These are phyloP conservation scores for Aureobasidium melanogenum DNA, from an alignment of 2,329 filamentous ascomycete genomes.

Conservation along the genomic window DNA sequence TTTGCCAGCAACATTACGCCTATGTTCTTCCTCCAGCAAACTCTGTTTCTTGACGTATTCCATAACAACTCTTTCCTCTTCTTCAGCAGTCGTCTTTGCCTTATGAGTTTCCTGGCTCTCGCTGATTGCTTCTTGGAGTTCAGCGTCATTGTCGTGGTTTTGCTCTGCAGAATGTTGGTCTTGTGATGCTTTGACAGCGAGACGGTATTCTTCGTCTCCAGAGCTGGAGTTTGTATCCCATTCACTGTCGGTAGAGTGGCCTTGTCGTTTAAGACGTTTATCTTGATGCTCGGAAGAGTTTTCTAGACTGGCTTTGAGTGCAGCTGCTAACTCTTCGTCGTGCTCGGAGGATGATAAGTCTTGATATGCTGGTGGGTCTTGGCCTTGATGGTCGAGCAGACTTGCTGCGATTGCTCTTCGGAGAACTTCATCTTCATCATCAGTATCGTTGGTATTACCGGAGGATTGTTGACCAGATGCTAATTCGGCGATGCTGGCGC, in stretches of 20 bases:
- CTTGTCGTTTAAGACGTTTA: not conserved
- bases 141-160: slow-evolving; percentile 28
- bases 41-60: slow-evolving; percentile 74
- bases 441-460: slow-evolving; percentile 10
- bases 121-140: slow-evolving; percentile 24
- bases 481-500: slow-evolving; percentile 58
- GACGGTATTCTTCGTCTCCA: slow-evolving; percentile 21
- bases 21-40: slow-evolving; percentile 54
- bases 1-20: slow-evolving; percentile 18
- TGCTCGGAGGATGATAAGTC: not conserved
- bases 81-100: slow-evolving; percentile 28
- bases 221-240: not conserved
- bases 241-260: not conserved
- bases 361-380: not conserved
- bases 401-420: slow-evolving; percentile 43
- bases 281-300: not conserved
- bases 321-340: slow-evolving; percentile 26
- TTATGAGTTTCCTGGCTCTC: slow-evolving; percentile 28
- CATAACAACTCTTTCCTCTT: slow-evolving; percentile 64
- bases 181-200: slow-evolving; percentile 2
- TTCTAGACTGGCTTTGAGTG: slow-evolving; percentile 27
- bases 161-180: not conserved
- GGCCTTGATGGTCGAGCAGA: slow-evolving; percentile 27
- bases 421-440: slow-evolving; percentile 32
- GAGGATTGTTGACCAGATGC: slow-evolving; percentile 15